Evolutionary conservation across 148 eudicot species (phyloP).

Genomic region (Vaccinium myrtillus): DNA sequence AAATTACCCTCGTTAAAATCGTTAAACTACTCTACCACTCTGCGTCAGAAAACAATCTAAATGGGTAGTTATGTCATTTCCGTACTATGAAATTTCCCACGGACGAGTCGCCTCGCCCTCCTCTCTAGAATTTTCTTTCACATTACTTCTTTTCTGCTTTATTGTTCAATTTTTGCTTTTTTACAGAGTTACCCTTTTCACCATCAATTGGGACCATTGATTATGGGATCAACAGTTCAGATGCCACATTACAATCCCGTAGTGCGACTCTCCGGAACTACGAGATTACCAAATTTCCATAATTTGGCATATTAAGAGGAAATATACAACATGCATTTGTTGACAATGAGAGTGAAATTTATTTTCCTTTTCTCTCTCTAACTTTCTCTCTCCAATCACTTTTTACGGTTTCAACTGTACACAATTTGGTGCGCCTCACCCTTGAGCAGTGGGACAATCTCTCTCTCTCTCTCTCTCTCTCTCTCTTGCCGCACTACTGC

Average conservation of each 20-base stretch:
- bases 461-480: conserved; percentile 12
- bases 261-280: too few relatives aligned
- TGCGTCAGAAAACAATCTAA: not conserved
- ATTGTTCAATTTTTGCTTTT: not conserved
- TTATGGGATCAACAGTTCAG: too few relatives aligned
- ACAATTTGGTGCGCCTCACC: not conserved
- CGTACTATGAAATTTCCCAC: not conserved
- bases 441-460: conserved; percentile 22
- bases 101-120: conserved; percentile 11
- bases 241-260: too few relatives aligned
- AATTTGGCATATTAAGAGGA: too few relatives aligned
- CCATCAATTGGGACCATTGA: too few relatives aligned
- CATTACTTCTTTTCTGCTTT: too few relatives aligned
- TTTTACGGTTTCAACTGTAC: conserved; percentile 24
- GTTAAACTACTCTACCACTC: not conserved
- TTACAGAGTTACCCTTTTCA: not conserved
- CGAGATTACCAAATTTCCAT: too few relatives aligned
- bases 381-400: not conserved
- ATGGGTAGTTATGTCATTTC: conserved; percentile 10
- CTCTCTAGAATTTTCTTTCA: not conserved
- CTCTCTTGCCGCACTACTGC: not conserved
- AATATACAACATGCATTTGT: not conserved
- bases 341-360: not conserved
- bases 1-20: conserved; percentile 15
- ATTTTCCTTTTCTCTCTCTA: not conserved